Conservation (phyloP, 2,329 filamentous ascomycete genomes). For the Dactylonectria estremocensis region DNA sequence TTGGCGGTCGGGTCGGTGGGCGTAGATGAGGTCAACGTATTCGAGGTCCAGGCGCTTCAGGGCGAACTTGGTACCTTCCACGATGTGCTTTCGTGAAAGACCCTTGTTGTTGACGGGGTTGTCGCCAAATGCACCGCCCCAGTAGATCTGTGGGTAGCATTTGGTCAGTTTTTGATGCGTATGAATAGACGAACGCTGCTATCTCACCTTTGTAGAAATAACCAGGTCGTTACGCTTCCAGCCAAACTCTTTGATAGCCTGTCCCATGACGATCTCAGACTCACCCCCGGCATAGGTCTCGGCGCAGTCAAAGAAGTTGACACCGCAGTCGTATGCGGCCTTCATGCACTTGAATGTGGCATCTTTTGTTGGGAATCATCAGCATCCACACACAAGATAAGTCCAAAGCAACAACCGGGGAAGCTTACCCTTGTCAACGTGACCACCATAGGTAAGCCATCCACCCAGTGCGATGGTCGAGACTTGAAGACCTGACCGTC, state of each 20-base stretch:
- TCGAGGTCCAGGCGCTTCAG: conserved; percentile 70
- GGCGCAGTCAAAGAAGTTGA: conserved; percentile 76
- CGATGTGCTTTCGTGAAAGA: conserved; percentile 78
- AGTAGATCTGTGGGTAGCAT: conserved; percentile 70
- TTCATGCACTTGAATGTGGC: conserved; percentile 72
- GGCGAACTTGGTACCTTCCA: conserved; percentile 75
- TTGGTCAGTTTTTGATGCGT: conserved; percentile 8
- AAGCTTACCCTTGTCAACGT: conserved; percentile 74
- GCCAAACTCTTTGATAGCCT: conserved; percentile 71
- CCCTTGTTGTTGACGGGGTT: conserved; percentile 78
- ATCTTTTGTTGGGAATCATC: conserved; percentile 48
- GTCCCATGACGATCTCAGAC: conserved; percentile 75
- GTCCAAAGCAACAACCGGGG: not conserved
- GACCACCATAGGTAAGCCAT: conserved; percentile 83
- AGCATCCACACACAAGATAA: conserved; percentile 6
- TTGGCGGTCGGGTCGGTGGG: conserved; percentile 76
- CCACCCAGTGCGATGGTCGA: conserved; percentile 80
- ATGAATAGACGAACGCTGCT: not conserved
- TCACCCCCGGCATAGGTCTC: conserved; percentile 72
- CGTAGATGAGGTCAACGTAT: conserved; percentile 79
- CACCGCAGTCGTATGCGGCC: conserved; percentile 71
- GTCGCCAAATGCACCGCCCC: conserved; percentile 72
- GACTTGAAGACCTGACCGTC: conserved; percentile 80
- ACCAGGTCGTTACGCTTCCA: conserved; percentile 75
- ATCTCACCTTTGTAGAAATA: conserved; percentile 70